A percentile compares a stretch with the other conserved stretches of the same genome.
Conservation (phyloP, 169 alveolate species). For the Toxoplasma gondii region DNA sequence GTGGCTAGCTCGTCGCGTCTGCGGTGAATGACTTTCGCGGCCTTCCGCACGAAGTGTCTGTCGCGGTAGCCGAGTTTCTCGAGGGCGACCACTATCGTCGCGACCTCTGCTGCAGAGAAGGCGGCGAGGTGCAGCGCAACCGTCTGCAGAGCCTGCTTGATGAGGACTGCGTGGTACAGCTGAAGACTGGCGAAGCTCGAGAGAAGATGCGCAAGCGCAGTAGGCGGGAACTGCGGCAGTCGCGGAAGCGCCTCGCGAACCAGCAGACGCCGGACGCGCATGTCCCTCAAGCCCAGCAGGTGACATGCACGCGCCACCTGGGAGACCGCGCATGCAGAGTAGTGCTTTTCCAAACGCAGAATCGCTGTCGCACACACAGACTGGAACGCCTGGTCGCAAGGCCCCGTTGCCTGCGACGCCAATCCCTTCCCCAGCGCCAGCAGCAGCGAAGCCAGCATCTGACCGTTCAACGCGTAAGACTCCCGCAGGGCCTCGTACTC, state of each 20-base stretch:
- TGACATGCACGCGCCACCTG: constrained; percentile 5
- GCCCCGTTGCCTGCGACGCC: not conserved
- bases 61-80: constrained; percentile 18
- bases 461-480: not conserved
- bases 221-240: constrained; percentile 1
- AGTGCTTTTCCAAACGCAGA: not conserved
- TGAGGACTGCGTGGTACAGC: constrained; percentile 10
- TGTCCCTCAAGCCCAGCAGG: constrained; percentile 3
- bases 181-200: not conserved
- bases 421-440: not conserved
- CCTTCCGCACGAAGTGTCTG: not conserved
- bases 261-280: not conserved
- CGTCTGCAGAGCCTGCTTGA: not conserved
- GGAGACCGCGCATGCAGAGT: constrained; percentile 2
- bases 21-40: not conserved
- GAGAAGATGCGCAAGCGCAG: not conserved
- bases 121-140: not conserved
- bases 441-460: not conserved
- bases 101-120: not conserved
- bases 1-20: not conserved
- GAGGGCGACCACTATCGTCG: not conserved
- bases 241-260: not conserved
- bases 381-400: not conserved
- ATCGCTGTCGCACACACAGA: not conserved
- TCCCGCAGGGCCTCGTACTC: constrained; percentile 10